Base-by-base conservation (phyloP, 2,329 filamentous ascomycete species). In the Escovopsis sp. region DNA sequence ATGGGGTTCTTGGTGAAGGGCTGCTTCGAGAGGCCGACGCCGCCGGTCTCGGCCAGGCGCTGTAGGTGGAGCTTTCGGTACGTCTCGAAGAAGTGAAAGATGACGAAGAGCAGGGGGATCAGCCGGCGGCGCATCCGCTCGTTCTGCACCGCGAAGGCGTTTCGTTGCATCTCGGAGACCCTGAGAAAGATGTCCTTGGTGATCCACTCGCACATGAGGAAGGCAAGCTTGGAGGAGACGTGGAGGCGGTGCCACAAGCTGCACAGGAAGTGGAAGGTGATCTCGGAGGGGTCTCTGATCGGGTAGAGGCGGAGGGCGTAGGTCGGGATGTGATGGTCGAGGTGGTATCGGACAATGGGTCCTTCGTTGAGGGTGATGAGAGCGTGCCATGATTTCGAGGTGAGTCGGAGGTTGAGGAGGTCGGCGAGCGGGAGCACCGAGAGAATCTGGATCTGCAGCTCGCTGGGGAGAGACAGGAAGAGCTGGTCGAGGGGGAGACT, bases 11-110 rank as follows among this genome's bases (percentile, higher is more conserved):
- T 40, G 0, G 72, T 77, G 43, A 70, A 76, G 1, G 72, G 67
- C 36, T 63, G 61, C 29, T 50, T 58, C 28, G 55, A 54, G 31
- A 79, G 44, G 5, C 72, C 69, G 33, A 66, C 57, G 11, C 68
- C 66, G 27, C 55, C 56, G 37, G 72, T 60, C 33, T 69, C 59
- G 33, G 58, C 55, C 17, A 79, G 62, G 40, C 72, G 70, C 43
- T 71, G 55, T 7, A 76, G 51, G 43, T 78, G 72, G 3, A 75
- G 56, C 27, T 62, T 65, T 39, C 74, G 68, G 47, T 76, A 77
- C 1, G 63, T 73, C 49, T 79, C 74, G 48, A 79, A 78, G 47
- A 79, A 79, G 49, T 79, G 74, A 43, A 78, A 78, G 17, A 76
- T 60, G 11, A 72, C 76, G 43, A 79, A 78, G 13, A 79, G 60